A percentile compares a stretch with the other conserved stretches of the same genome.
phyloP scores from a whole-genome alignment of 352 stramenopile species.

The Phytopythium vexans region DNA sequence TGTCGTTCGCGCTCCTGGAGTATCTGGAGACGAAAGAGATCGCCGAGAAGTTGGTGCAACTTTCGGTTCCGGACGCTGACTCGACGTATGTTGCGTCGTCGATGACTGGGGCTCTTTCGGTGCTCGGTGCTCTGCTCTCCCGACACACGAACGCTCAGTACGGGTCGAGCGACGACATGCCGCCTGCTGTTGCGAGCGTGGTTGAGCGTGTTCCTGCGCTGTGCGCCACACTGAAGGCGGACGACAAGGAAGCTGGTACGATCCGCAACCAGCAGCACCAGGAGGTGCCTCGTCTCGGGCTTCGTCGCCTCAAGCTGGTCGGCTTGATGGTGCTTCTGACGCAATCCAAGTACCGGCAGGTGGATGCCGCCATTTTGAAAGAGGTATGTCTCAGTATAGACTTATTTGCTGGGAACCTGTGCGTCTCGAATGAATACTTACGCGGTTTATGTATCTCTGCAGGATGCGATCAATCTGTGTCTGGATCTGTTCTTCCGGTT shows the following conservation, averaged over 20 bases:
- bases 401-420: background rate
- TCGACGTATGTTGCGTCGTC: slow-evolving; percentile 47
- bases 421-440: slow-evolving; percentile 1
- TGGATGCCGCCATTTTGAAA: slow-evolving; percentile 63
- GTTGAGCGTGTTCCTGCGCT: slow-evolving; percentile 64
- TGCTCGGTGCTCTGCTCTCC: slow-evolving; percentile 73
- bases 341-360: slow-evolving; percentile 82
- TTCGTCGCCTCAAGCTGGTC: slow-evolving; percentile 81
- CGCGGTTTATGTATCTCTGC: background rate
- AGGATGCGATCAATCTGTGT: slow-evolving; percentile 68
- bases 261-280: slow-evolving; percentile 76
- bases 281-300: slow-evolving; percentile 62
- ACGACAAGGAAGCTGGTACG: slow-evolving; percentile 59
- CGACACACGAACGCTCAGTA: slow-evolving; percentile 80
- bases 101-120: slow-evolving; percentile 76
- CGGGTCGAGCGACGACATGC: slow-evolving; percentile 57
- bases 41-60: slow-evolving; percentile 57
- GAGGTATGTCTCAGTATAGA: slow-evolving; percentile 17
- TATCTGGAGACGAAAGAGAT: slow-evolving; percentile 77
- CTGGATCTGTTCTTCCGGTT: slow-evolving; percentile 88
- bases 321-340: slow-evolving; percentile 74
- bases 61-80: slow-evolving; percentile 45
- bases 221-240: slow-evolving; percentile 53
- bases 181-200: slow-evolving; percentile 45
- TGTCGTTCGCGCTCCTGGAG: slow-evolving; percentile 71